phyloP scores from a whole-genome alignment of 1,284 basidiomycete genomes.

The Fomitiporia mediterranea region DNA sequence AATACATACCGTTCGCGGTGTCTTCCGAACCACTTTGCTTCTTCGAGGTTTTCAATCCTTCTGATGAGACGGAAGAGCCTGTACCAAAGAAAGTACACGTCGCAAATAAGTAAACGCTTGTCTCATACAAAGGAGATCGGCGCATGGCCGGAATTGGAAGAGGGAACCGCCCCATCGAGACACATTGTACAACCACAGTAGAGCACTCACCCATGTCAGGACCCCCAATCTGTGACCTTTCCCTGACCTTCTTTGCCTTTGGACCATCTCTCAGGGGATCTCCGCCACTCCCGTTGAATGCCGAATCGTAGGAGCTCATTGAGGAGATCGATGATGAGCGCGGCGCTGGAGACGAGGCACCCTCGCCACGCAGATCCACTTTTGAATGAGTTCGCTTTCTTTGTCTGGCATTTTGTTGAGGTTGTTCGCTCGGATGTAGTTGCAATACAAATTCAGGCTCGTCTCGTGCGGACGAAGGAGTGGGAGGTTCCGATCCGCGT shows the following conservation, averaged over 20 bases:
- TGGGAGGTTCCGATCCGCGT: conserved; percentile 33
- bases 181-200: conserved; percentile 27
- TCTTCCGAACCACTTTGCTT: conserved; percentile 15
- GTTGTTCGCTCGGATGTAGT: conserved; percentile 16
- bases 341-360: background rate
- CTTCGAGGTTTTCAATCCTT: conserved; percentile 14
- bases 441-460: conserved; percentile 24
- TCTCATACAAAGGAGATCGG: background rate
- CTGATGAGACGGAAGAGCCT: background rate
- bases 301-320: conserved; percentile 29
- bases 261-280: conserved; percentile 29
- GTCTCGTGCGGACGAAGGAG: conserved; percentile 28
- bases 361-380: conserved; percentile 4
- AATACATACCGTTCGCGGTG: background rate
- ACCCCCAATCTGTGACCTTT: conserved; percentile 34
- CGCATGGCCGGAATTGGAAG: conserved; percentile 23
- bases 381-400: conserved; percentile 12
- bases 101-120: background rate
- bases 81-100: background rate
- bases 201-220: conserved; percentile 29
- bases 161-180: conserved; percentile 30
- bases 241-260: conserved; percentile 40
- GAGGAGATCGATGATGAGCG: conserved; percentile 22
- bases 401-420: conserved; percentile 10
- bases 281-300: conserved; percentile 37